A percentile compares a stretch with the other conserved stretches of the same genome.
These are phyloP conservation scores for Eimeria maxima DNA, from an alignment of 169 alveolate species.

Conservation along the genomic window DNA sequence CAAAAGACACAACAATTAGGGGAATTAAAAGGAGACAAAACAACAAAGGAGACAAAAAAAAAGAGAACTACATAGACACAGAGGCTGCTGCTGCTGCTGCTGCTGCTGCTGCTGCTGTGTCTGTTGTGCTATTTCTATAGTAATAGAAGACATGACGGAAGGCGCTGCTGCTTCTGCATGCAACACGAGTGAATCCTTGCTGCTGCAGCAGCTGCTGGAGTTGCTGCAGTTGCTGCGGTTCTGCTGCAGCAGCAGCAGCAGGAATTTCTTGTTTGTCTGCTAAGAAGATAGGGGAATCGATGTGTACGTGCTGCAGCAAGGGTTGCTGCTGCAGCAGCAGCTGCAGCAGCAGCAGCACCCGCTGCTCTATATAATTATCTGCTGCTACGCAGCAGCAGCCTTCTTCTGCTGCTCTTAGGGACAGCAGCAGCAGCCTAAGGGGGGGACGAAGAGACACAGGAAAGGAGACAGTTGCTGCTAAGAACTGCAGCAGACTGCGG, in stretches of 20 bases:
- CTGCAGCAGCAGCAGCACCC: no score
- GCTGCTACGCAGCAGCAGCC: background rate
- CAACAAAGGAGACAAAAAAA: background rate
- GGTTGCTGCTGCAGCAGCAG: background rate
- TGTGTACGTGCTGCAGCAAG: background rate
- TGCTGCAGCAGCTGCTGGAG: slow-evolving; percentile 35
- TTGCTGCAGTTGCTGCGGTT: background rate
- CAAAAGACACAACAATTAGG: no score
- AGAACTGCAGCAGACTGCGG: background rate
- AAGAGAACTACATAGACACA: no score
- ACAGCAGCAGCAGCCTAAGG: no score
- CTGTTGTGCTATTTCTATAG: background rate
- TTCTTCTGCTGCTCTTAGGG: background rate
- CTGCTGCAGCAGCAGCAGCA: background rate
- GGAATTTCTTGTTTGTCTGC: background rate
- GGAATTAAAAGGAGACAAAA: background rate
- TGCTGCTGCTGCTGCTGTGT: no score
- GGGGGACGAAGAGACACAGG: no score
- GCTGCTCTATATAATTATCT: background rate
- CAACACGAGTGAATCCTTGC: background rate
- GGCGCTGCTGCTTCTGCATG: slow-evolving; percentile 9
- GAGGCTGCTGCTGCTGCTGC: background rate
- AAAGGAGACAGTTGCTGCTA: no score
- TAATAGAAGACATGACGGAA: background rate
- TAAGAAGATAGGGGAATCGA: background rate